Percentiles rank a stretch among this genome's conserved stretches.
Conservation (phyloP, 805 yeast species). For the Pichia occidentalis region DNA sequence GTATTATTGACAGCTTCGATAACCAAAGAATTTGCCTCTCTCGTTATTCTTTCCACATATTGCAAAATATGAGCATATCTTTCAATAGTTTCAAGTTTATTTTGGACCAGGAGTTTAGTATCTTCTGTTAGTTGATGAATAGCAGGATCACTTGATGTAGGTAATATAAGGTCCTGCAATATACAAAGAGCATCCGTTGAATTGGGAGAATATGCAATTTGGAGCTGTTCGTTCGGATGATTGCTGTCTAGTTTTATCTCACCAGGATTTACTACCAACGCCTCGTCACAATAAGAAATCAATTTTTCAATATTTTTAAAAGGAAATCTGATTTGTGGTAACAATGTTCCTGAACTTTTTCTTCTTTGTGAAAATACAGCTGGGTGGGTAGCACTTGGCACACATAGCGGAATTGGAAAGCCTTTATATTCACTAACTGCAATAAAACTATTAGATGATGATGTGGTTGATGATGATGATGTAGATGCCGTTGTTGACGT, state of each 20-base stretch:
- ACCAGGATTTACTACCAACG: constrained; percentile 68
- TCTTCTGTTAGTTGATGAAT: constrained; percentile 57
- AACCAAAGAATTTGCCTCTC: constrained; percentile 70
- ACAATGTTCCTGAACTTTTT: constrained; percentile 36
- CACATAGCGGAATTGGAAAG: constrained; percentile 34
- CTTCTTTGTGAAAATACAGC: constrained; percentile 24
- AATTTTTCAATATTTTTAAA: constrained; percentile 53
- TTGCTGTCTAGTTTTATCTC: constrained; percentile 35
- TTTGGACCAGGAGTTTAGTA: constrained; percentile 52
- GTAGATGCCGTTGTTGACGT: background rate
- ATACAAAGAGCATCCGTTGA: constrained; percentile 50
- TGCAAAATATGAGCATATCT: constrained; percentile 69
- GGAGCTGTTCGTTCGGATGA: constrained; percentile 20
- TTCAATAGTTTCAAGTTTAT: constrained; percentile 62
- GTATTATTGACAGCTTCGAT: constrained; percentile 58
- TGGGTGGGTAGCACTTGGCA: constrained; percentile 17
- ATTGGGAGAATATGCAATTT: constrained; percentile 48
- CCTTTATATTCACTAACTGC: constrained; percentile 51
- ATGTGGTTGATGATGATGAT: constrained; percentile 14
- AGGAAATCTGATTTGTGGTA: constrained; percentile 46
- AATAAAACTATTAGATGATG: constrained; percentile 13
- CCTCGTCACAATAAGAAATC: constrained; percentile 65
- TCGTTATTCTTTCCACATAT: constrained; percentile 68
- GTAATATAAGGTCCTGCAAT: constrained; percentile 34
- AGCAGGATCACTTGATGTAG: constrained; percentile 59